phyloP scores from a whole-genome alignment of 345 rosid genomes.

The Boechera divaricarpa region DNA sequence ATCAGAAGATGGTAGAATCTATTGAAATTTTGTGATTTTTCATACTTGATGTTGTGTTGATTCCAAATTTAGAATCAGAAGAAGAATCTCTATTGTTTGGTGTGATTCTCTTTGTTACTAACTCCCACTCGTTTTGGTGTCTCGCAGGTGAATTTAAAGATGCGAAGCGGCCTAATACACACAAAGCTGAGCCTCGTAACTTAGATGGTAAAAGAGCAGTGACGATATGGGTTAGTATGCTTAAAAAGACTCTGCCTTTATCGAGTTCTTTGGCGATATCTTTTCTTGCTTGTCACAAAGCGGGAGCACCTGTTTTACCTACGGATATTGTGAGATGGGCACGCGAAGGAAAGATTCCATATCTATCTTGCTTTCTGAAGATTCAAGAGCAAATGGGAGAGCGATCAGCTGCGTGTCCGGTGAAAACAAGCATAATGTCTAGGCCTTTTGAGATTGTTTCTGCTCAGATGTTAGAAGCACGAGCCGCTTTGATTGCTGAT shows the following conservation, averaged over 20 bases:
- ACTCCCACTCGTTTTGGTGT: neutral
- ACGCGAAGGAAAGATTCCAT: constrained; percentile 69
- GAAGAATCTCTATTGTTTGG: neutral
- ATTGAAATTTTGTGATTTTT: neutral
- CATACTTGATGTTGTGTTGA: neutral
- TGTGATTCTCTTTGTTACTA: neutral
- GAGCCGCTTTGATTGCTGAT: constrained; percentile 68
- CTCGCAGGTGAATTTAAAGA: constrained; percentile 46
- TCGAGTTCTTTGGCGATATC: constrained; percentile 69
- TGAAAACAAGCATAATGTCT: constrained; percentile 59
- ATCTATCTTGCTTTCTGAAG: constrained; percentile 62
- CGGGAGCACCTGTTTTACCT: constrained; percentile 68
- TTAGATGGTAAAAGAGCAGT: constrained; percentile 65
- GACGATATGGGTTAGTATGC: constrained; percentile 59
- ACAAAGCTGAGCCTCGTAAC: constrained; percentile 56
- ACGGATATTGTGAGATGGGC: constrained; percentile 75
- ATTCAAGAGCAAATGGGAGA: constrained; percentile 59
- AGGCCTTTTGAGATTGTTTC: constrained; percentile 55
- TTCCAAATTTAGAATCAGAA: neutral
- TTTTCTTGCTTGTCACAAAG: constrained; percentile 73
- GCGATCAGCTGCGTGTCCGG: constrained; percentile 59
- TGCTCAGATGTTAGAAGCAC: constrained; percentile 60
- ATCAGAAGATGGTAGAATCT: constrained; percentile 43
- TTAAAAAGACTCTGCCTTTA: constrained; percentile 58
- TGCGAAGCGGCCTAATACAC: constrained; percentile 25